Base-by-base conservation (phyloP, 1,284 basidiomycete genomes). In the Pseudozyma sp. region DNA sequence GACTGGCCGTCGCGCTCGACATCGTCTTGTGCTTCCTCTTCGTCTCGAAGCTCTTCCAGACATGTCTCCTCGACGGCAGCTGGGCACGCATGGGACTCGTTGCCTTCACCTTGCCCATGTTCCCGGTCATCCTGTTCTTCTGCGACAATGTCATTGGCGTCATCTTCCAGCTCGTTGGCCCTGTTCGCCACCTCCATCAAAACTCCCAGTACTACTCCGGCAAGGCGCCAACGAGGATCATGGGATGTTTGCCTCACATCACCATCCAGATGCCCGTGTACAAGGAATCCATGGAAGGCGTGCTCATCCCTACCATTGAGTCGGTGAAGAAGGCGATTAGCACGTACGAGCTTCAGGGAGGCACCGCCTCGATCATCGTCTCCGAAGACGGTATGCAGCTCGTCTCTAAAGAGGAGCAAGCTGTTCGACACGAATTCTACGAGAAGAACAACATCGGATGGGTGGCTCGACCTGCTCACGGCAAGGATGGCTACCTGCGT, bases 251-350 rank as follows among this genome's bases (percentile, higher is more conserved):
- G 1, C 91, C 91, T 3, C 91, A 92, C 77, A 87, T 92, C 64
- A 91, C 91, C 0, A 87, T 92, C 57, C 89, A 92, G 79, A 88
- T 92, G 86, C 91, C 92, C 0, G 92, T 92, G 7, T 92, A 92
- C 86, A 92, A 92, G 85, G 77, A 82, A 84, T 55, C 68, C 82
- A 75, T 87, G 45, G 84, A 86, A 29, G 80, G 79, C 0, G 86
- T 87, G 7, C 85, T 87, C 82, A 84, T 85, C 72, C 92, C 91
- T 1, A 93, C 92, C 1, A 89, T 94, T 40, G 87, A 89, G 71
- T 93, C 91, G 0, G 85, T 94, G 68, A 93, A 94, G 85, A 90
- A 89, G 82, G 92, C 92, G 0, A 93, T 94, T 89, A 91, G 92
- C 80, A 92, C 91, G 1, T 93, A 93, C 80, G 91, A 92, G 17